These are phyloP conservation scores for Rhizoclosmatium sp. DNA, from an alignment of 192 early-diverging fungal species.

Conservation along the genomic window DNA sequence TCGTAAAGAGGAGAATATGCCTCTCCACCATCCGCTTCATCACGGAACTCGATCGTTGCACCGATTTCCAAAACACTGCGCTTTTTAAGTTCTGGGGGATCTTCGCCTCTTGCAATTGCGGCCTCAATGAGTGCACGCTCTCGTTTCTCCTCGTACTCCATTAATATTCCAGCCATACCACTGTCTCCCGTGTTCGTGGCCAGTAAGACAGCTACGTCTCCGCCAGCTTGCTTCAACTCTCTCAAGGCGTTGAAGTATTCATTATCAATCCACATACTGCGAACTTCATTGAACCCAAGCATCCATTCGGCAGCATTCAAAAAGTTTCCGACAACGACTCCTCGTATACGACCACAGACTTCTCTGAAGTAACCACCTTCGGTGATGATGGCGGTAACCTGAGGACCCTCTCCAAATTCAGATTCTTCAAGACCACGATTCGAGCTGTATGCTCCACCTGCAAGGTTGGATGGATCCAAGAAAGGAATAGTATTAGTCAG, in stretches of 20 bases:
- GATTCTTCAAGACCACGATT: slow-evolving; percentile 58
- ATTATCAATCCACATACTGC: slow-evolving; percentile 67
- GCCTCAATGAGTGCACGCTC: slow-evolving; percentile 23
- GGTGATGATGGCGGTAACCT: slow-evolving; percentile 56
- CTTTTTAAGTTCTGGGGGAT: slow-evolving; percentile 1
- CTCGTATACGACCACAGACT: slow-evolving; percentile 64
- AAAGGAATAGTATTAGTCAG: slow-evolving; percentile 61
- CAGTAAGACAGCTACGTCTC: slow-evolving; percentile 51
- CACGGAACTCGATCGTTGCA: slow-evolving; percentile 34
- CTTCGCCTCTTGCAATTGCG: slow-evolving; percentile 14
- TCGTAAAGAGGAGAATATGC: slow-evolving; percentile 51
- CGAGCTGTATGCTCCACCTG: slow-evolving; percentile 54
- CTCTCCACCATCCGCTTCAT: slow-evolving; percentile 42
- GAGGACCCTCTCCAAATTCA: slow-evolving; percentile 63
- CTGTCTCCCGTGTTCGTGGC: slow-evolving; percentile 36
- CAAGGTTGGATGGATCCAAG: slow-evolving; percentile 53
- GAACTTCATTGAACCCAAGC: slow-evolving; percentile 55
- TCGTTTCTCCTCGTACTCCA: slow-evolving; percentile 12
- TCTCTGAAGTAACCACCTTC: slow-evolving; percentile 67
- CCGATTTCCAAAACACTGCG: slow-evolving; percentile 47
- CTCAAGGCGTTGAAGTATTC: slow-evolving; percentile 54
- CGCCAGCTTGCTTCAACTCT: slow-evolving; percentile 45
- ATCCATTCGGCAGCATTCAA: slow-evolving; percentile 59
- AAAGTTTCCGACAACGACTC: slow-evolving; percentile 63
- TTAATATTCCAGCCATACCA: slow-evolving; percentile 26